Evolutionary conservation across 139 green algal species (phyloP).

Genomic region (Chlamydomonas sp.): DNA sequence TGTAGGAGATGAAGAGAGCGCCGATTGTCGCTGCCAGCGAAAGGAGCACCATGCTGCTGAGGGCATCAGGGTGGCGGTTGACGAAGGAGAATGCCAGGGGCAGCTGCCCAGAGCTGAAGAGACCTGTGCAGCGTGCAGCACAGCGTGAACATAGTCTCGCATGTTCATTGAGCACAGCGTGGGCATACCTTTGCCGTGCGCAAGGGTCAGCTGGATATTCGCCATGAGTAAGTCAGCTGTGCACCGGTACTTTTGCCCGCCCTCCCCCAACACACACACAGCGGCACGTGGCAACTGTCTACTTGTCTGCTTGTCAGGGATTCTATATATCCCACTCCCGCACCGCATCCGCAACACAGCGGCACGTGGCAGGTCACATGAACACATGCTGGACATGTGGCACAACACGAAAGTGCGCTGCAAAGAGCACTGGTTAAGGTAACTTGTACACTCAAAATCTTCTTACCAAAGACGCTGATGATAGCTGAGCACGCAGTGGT

Average conservation of each 20-base stretch:
- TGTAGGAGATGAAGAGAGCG: conserved; percentile 83
- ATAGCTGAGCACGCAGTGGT: conserved; percentile 75
- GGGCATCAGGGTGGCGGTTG: conserved; percentile 63
- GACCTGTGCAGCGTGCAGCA: conserved; percentile 26
- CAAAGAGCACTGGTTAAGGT: no score
- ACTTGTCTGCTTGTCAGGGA: no score
- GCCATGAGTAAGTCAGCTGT: not conserved
- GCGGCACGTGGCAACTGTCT: no score
- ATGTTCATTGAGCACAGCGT: not conserved
- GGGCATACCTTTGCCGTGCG: not conserved
- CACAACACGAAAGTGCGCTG: not conserved
- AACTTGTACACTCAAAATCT: not conserved
- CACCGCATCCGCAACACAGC: no score
- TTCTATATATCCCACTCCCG: no score
- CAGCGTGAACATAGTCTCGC: not conserved
- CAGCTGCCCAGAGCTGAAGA: conserved; percentile 72
- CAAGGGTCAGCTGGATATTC: not conserved
- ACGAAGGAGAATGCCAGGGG: conserved; percentile 75
- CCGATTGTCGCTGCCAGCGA: conserved; percentile 67
- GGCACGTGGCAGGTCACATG: not conserved
- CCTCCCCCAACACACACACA: no score
- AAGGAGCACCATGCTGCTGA: conserved; percentile 73
- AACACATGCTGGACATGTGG: not conserved
- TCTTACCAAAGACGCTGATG: conserved; percentile 59
- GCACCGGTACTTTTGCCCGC: not conserved